Evolutionary conservation across 345 rosid genomes (phyloP).

Genomic region (Citrus sinensis): DVS_A1.0 CM039161.1:4155001-4155500

Average conservation of each 20-base stretch:
- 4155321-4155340: slow-evolving; percentile 42
- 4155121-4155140: slow-evolving; percentile 19
- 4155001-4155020: no score
- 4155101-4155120: slow-evolving; percentile 39
- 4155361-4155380: slow-evolving; percentile 30
- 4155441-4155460: slow-evolving; percentile 99
- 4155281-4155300: slow-evolving; percentile 32
- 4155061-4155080: background rate
- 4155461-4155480: slow-evolving; percentile 74
- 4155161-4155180: slow-evolving; percentile 55
- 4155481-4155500: slow-evolving; percentile 80
- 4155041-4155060: no score
- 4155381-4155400: slow-evolving; percentile 39
- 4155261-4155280: slow-evolving; percentile 32
- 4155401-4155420: slow-evolving; percentile 76
- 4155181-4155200: slow-evolving; percentile 35
- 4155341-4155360: slow-evolving; percentile 47
- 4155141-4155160: slow-evolving; percentile 60
- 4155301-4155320: slow-evolving; percentile 27
- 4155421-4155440: slow-evolving; percentile 98
- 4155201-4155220: slow-evolving; percentile 26
- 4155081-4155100: slow-evolving; percentile 11
- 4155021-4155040: no score
- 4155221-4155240: slow-evolving; percentile 17
- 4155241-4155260: slow-evolving; percentile 29